Percentiles rank a stretch among this genome's conserved stretches.
Evolutionary conservation across 2,329 filamentous ascomycete species (phyloP).

Genomic region (Ampelomyces quisqualis): DNA sequence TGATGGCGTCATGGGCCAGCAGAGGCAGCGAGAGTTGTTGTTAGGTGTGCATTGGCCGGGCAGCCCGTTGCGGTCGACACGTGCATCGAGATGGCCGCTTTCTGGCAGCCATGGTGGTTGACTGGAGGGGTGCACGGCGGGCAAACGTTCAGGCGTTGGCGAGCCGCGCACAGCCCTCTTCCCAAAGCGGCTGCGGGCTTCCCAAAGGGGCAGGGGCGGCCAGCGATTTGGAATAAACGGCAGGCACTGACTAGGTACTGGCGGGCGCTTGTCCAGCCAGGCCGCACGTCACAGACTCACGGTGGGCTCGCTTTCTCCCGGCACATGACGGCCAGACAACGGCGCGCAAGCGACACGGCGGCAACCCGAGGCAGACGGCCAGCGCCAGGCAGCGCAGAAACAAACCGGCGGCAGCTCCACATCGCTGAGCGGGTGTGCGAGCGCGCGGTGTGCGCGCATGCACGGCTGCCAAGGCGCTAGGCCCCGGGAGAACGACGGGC

Average conservation of each 20-base stretch:
- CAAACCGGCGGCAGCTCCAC: background rate
- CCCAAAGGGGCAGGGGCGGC: conserved; percentile 6
- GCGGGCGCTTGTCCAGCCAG: background rate
- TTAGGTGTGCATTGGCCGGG: conserved; percentile 7
- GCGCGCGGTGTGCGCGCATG: background rate
- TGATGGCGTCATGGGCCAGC: conserved; percentile 10
- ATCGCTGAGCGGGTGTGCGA: background rate
- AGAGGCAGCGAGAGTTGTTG: no score
- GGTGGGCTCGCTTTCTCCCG: conserved; percentile 1
- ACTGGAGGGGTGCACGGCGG: conserved; percentile 4
- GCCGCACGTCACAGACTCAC: no score
- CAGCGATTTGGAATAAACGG: conserved; percentile 26
- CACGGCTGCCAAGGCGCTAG: conserved; percentile 7
- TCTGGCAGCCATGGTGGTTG: conserved; percentile 10
- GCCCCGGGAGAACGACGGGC: conserved; percentile 26
- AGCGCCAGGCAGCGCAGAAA: no score
- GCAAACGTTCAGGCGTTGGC: conserved; percentile 16
- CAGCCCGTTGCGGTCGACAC: conserved; percentile 11
- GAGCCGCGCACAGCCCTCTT: conserved; percentile 10
- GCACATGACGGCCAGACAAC: background rate
- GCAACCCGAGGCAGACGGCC: no score
- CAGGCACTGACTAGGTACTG: conserved; percentile 10
- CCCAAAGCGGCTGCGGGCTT: conserved; percentile 20
- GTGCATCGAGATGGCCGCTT: conserved; percentile 1
- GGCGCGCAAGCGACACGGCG: no score